phyloP scores from a whole-genome alignment of 495 filamentous ascomycete genomes.

The Penicillium tannophilum region DNA sequence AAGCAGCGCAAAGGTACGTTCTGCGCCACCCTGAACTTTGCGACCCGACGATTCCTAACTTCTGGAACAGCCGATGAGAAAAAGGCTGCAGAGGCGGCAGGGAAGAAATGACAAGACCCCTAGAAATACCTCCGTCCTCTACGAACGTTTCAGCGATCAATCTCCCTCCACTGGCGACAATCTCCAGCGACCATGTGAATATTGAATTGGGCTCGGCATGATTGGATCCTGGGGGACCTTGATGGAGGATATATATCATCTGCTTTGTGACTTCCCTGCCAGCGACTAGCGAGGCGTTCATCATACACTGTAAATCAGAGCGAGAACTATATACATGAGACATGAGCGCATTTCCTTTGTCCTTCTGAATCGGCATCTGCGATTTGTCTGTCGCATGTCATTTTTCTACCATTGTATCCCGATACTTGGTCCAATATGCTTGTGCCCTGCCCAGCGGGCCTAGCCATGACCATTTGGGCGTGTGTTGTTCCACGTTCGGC shows the following conservation, averaged over 20 bases:
- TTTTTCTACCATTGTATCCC: neutral
- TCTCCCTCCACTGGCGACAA: neutral
- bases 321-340: constrained; percentile 20
- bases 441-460: constrained; percentile 31
- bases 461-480: constrained; percentile 25
- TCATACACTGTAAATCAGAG: constrained; percentile 16
- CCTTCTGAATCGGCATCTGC: neutral
- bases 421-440: constrained; percentile 26
- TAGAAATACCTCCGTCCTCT: neutral
- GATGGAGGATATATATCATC: constrained; percentile 3
- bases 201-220: neutral
- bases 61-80: constrained; percentile 34
- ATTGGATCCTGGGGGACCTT: neutral
- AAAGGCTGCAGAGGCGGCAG: constrained; percentile 29
- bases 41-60: constrained; percentile 7
- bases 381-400: neutral
- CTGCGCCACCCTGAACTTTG: neutral
- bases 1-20: constrained; percentile 82
- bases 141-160: neutral
- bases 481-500: neutral
- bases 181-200: neutral
- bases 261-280: constrained; percentile 11
- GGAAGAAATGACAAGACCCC: constrained; percentile 26
- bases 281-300: constrained; percentile 35
- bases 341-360: constrained; percentile 9